phyloP scores from a whole-genome alignment of 108 stramenopile species.

The Nitzschia inconspicua region DNA sequence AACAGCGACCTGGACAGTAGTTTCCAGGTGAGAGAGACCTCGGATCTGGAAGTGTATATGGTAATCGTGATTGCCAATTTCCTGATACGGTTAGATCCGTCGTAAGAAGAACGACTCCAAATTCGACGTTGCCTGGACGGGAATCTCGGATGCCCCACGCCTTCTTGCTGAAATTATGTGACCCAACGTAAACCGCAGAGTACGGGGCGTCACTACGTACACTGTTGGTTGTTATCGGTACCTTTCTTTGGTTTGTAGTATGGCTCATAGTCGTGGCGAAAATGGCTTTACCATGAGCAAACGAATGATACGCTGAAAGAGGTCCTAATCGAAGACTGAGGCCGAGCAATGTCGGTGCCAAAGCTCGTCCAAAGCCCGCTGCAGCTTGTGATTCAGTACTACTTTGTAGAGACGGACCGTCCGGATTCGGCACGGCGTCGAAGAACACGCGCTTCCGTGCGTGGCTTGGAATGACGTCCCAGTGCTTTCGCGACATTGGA shows the following conservation, averaged over 20 bases:
- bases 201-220: too few relatives aligned
- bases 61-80: conserved; percentile 10
- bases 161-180: conserved; percentile 12
- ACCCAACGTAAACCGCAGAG: conserved; percentile 5
- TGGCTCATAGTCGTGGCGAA: background rate
- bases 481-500: background rate
- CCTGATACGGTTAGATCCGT: background rate
- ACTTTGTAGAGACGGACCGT: background rate
- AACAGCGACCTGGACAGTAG: too few relatives aligned
- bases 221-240: background rate
- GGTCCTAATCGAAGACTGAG: background rate
- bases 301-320: background rate
- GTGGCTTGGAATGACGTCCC: background rate
- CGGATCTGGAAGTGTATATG: background rate
- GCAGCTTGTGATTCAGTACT: background rate
- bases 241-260: background rate
- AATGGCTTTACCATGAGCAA: background rate
- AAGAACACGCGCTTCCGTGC: background rate
- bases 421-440: background rate
- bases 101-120: conserved; percentile 7
- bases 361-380: background rate
- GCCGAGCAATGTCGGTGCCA: too few relatives aligned
- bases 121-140: conserved; percentile 7
- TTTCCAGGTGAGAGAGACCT: too few relatives aligned
- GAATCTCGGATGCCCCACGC: conserved; percentile 7